Evolutionary conservation across 352 stramenopile genomes (phyloP).

Genomic region (Pythium vanterpoolii): DNA sequence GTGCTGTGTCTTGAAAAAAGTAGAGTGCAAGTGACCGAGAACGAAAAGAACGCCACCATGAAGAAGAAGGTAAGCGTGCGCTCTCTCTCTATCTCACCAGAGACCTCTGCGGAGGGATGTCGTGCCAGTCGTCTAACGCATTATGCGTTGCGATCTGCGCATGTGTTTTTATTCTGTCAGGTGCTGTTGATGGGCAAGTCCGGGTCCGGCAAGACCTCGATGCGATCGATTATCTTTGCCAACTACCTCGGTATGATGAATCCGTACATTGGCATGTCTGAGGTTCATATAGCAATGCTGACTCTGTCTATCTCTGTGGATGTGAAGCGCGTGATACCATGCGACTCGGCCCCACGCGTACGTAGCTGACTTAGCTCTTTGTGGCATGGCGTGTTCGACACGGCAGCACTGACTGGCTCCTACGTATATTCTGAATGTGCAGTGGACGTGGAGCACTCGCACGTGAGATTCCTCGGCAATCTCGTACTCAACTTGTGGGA

Average conservation of each 20-base stretch:
- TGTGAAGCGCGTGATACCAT: constrained; percentile 94
- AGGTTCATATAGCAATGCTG: background rate
- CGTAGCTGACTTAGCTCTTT: constrained; percentile 14
- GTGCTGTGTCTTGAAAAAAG: background rate
- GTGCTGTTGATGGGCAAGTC: constrained; percentile 96
- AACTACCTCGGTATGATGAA: constrained; percentile 93
- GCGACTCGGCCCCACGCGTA: constrained; percentile 93
- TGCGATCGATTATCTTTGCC: constrained; percentile 99
- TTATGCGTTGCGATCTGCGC: background rate
- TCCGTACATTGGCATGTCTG: background rate
- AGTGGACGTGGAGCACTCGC: constrained; percentile 92
- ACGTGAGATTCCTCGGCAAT: constrained; percentile 96
- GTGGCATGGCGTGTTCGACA: background rate
- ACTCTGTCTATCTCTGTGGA: background rate
- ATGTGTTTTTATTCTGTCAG: constrained; percentile 32
- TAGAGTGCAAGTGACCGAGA: background rate
- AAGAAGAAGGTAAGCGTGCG: constrained; percentile 27
- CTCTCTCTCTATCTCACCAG: background rate
- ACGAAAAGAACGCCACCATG: constrained; percentile 15
- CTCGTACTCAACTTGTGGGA: constrained; percentile 99
- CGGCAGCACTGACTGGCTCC: background rate
- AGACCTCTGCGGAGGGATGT: background rate
- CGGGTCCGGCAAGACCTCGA: constrained; percentile 98
- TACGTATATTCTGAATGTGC: background rate
- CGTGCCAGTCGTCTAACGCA: background rate